A percentile compares a stretch with the other conserved stretches of the same genome.
Evolutionary conservation across 257 asterid genomes (phyloP).

Genomic region (Solanum sejunctum): DNA sequence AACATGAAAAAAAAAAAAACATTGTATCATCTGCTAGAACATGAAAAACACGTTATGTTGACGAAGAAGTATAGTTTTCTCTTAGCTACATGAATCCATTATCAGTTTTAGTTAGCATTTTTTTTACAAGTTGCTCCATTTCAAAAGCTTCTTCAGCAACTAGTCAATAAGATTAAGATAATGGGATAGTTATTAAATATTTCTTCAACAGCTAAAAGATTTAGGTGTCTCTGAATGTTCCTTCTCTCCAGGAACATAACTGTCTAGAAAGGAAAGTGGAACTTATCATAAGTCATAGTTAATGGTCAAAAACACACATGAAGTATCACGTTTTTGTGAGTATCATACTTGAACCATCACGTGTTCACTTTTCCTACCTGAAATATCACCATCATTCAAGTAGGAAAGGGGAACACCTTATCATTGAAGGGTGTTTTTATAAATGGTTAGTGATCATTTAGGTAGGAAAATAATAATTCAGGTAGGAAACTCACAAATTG

Average conservation of each 20-base stretch:
- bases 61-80: background rate
- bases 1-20: constrained; percentile 6
- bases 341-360: too few relatives aligned
- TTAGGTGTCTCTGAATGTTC: background rate
- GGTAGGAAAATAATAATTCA: too few relatives aligned
- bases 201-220: background rate
- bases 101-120: background rate
- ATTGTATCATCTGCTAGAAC: constrained; percentile 51
- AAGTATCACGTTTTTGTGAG: too few relatives aligned
- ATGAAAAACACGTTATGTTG: background rate
- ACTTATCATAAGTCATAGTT: background rate
- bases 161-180: background rate
- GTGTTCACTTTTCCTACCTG: too few relatives aligned
- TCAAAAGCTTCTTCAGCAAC: background rate
- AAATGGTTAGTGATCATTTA: too few relatives aligned
- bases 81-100: background rate
- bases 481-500: too few relatives aligned
- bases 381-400: too few relatives aligned
- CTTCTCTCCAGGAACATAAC: background rate
- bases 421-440: too few relatives aligned
- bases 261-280: background rate
- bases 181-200: background rate
- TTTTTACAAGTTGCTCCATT: background rate
- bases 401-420: too few relatives aligned
- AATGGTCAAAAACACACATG: too few relatives aligned